A percentile compares a stretch with the other conserved stretches of the same genome.
Conservation (phyloP, 2,329 filamentous ascomycete genomes). For the Gaeumannomyces tritici region DNA sequence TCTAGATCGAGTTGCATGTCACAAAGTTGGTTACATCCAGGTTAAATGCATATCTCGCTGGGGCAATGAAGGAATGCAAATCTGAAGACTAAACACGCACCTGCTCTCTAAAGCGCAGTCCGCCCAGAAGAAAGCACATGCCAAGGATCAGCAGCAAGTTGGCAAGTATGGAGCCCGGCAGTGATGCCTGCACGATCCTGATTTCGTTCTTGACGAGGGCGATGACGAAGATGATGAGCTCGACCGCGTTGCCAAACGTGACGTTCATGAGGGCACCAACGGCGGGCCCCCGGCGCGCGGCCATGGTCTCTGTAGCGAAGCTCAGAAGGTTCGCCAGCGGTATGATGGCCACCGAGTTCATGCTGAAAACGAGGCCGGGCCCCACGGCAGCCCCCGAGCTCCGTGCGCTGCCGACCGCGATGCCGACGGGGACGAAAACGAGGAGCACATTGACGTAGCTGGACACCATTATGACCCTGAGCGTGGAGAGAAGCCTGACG, state of each 20-base stretch:
- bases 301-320: conserved; percentile 83
- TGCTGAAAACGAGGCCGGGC: conserved; percentile 41
- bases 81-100: background rate
- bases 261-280: conserved; percentile 84
- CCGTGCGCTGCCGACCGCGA: conserved; percentile 35
- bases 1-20: conserved; percentile 30
- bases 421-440: conserved; percentile 61
- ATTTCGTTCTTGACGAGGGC: conserved; percentile 67
- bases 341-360: conserved; percentile 65
- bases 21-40: background rate
- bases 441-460: conserved; percentile 58
- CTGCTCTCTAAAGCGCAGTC: conserved; percentile 55
- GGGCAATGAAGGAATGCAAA: background rate
- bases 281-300: conserved; percentile 71
- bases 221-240: conserved; percentile 81
- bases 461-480: conserved; percentile 45
- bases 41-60: background rate
- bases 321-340: conserved; percentile 76
- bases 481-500: conserved; percentile 30
- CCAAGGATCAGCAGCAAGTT: conserved; percentile 68
- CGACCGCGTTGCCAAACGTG: conserved; percentile 85
- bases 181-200: conserved; percentile 68
- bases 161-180: conserved; percentile 68
- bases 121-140: conserved; percentile 64
- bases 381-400: conserved; percentile 15